These are phyloP conservation scores for Cercospora sp. DNA, from an alignment of 2,329 filamentous ascomycete genomes.

Conservation along the genomic window DNA sequence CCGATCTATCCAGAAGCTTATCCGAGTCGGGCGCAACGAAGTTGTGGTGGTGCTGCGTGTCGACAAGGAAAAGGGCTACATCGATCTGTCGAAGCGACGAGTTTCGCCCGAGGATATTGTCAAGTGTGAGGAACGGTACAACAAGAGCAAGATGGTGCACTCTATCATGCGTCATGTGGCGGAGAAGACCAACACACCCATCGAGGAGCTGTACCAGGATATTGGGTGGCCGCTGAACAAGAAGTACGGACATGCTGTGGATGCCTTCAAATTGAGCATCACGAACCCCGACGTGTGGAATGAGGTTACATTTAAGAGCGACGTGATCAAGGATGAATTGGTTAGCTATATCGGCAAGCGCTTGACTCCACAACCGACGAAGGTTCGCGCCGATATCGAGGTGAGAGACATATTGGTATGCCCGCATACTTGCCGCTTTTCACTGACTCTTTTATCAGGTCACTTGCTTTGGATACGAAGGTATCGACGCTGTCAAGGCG, in stretches of 20 bases:
- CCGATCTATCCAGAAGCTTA: slow-evolving; percentile 97
- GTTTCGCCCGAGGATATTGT: slow-evolving; percentile 96
- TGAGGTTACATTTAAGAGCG: slow-evolving; percentile 83
- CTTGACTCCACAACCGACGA: slow-evolving; percentile 95
- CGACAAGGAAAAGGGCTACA: slow-evolving; percentile 99
- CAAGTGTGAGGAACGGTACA: slow-evolving; percentile 98
- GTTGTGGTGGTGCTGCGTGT: slow-evolving; percentile 98
- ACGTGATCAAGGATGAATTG: slow-evolving; percentile 82
- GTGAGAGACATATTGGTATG: slow-evolving; percentile 38
- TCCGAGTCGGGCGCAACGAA: slow-evolving; percentile 95
- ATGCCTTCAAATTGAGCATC: slow-evolving; percentile 98
- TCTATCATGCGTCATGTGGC: slow-evolving; percentile 98
- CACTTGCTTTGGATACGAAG: slow-evolving; percentile 87
- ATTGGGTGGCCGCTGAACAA: slow-evolving; percentile 98
- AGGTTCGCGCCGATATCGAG: slow-evolving; percentile 96
- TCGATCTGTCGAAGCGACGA: slow-evolving; percentile 97
- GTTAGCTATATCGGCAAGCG: slow-evolving; percentile 96
- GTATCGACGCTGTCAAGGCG: slow-evolving; percentile 95
- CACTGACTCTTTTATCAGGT: slow-evolving; percentile 43
- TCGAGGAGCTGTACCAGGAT: slow-evolving; percentile 88
- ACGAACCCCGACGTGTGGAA: slow-evolving; percentile 97
- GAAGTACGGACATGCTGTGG: slow-evolving; percentile 93
- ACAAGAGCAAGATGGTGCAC: slow-evolving; percentile 99
- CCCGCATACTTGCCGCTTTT: neutral
- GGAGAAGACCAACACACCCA: slow-evolving; percentile 92